Base-by-base conservation (phyloP, 2,329 filamentous ascomycete genomes). In the Colletotrichum chrysophilum region DNA sequence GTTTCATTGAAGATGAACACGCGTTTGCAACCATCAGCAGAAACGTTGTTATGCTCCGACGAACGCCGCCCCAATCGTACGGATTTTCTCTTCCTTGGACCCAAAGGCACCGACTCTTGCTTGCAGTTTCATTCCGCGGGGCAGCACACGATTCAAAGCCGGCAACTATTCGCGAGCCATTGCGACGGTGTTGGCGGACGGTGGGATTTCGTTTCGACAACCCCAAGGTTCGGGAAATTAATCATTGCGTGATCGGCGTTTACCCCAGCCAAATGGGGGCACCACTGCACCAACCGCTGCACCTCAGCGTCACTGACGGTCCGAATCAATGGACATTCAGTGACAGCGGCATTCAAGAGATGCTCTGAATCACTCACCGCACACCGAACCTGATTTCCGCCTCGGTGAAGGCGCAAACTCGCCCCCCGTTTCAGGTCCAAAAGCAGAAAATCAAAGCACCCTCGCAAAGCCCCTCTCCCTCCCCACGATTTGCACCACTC, bases 361-460 rank as follows among this genome's bases (percentile, higher is more conserved):
- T 10, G 10, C 21, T 21, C 14, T 30, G 28, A 21, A 21, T 64
- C 21, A 26, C 30, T 62, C 61, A 64, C 61, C 34, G 24, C 24
- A 38, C 61, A 64, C 61, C 34, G 34, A 64, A 26, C 4, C n/a
- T 38, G 21, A 65, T 26, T 65, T 30, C 21, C 58, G 34, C 32
- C 61, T 65, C 34, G 61, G 61, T 65, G 61, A 65, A 28, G 61
- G 61, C 34, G 21, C n/a, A 65, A 38, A 30, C 18, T 52, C 43
- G 43, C 43, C 34, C 34, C 61, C 32, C 34, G 61, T 65, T 65
- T 43, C 61, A 43, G 21, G 61, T 36, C 21, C 60, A 16, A 21
- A 64, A 64, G 28, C 32, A 64, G n/a, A 64, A 14, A 34, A 43
- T 65, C 61, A 65, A 36, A 26, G 61, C 61, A 43, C 61, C 1